Percentiles rank a stretch among this genome's conserved stretches.
phyloP scores from a whole-genome alignment of 2,329 filamentous ascomycete genomes.

The Penicillium sp. region DNA sequence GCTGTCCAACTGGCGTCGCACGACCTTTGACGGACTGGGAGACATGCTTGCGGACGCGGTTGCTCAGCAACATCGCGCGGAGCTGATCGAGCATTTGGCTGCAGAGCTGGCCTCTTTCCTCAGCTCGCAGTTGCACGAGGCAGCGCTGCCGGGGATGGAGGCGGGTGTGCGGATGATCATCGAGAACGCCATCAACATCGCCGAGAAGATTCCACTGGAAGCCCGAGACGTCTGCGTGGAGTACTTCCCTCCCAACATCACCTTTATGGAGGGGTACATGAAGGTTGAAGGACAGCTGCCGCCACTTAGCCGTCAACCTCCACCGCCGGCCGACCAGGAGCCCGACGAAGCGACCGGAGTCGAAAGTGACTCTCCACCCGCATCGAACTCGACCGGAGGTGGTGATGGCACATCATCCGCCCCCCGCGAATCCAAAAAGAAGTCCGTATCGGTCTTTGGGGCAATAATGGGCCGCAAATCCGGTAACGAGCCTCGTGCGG shows the following conservation, averaged over 20 bases:
- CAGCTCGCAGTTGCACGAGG: slow-evolving; percentile 68
- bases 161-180: slow-evolving; percentile 89
- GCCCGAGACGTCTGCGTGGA: slow-evolving; percentile 84
- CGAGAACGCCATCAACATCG: slow-evolving; percentile 80
- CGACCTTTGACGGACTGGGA: slow-evolving; percentile 85
- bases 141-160: slow-evolving; percentile 74
- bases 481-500: slow-evolving; percentile 10
- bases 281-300: slow-evolving; percentile 71
- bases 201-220: slow-evolving; percentile 80
- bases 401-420: slow-evolving; percentile 15
- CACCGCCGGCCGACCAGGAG: slow-evolving; percentile 18
- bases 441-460: slow-evolving; percentile 37
- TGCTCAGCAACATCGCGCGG: slow-evolving; percentile 61
- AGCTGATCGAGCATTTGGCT: slow-evolving; percentile 67
- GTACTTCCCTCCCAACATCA: slow-evolving; percentile 74
- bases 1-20: slow-evolving; percentile 86
- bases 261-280: slow-evolving; percentile 70
- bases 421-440: slow-evolving; percentile 33
- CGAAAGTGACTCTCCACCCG: slow-evolving; percentile 24
- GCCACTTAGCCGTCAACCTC: slow-evolving; percentile 42
- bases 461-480: slow-evolving; percentile 38
- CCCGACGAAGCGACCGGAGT: slow-evolving; percentile 8
- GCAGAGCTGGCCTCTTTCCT: slow-evolving; percentile 64
- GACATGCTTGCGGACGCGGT: slow-evolving; percentile 62
- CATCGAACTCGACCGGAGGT: slow-evolving; percentile 20